These are phyloP conservation scores for Ophiostoma quercus DNA, from an alignment of 2,329 filamentous ascomycete species.

Conservation along the genomic window DNA sequence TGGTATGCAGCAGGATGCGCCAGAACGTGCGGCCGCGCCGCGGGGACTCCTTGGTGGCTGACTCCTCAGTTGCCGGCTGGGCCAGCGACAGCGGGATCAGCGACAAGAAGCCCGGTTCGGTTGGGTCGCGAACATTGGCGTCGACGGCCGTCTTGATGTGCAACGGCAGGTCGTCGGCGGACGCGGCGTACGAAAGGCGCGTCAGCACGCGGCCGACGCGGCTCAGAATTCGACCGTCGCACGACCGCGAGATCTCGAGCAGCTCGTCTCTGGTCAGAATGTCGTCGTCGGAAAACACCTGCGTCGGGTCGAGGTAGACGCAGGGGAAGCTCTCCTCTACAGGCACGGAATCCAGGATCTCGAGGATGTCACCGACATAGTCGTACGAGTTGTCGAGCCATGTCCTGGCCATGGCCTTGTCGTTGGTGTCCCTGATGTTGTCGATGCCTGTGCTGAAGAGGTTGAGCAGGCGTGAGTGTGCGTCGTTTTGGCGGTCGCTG, in stretches of 20 bases:
- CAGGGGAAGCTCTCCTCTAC: slow-evolving; percentile 41
- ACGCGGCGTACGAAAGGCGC: slow-evolving; percentile 41
- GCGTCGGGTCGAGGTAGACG: slow-evolving; percentile 47
- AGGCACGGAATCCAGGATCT: slow-evolving; percentile 37
- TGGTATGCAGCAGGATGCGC: slow-evolving; percentile 44
- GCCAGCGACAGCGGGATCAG: not conserved
- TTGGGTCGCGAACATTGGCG: not conserved
- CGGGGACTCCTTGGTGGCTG: slow-evolving; percentile 19
- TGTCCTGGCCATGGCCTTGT: slow-evolving; percentile 39
- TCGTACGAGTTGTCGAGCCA: slow-evolving; percentile 52
- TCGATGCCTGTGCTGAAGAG: slow-evolving; percentile 41
- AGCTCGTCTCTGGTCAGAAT: slow-evolving; percentile 39
- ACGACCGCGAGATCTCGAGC: slow-evolving; percentile 49
- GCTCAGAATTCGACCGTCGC: slow-evolving; percentile 44
- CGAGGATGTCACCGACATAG: slow-evolving; percentile 41
- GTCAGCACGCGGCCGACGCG: slow-evolving; percentile 46
- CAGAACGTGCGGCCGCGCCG: slow-evolving; percentile 41
- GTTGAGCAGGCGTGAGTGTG: slow-evolving; percentile 40
- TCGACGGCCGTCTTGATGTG: slow-evolving; percentile 34
- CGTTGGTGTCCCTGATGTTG: slow-evolving; percentile 31
- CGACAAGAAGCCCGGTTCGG: not conserved
- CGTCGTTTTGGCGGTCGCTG: slow-evolving; percentile 41
- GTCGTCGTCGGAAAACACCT: slow-evolving; percentile 35
- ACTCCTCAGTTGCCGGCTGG: not conserved
- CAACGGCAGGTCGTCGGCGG: slow-evolving; percentile 39